Conservation (phyloP, 441 rosid genomes). For the Raphanus hybrid region DNA sequence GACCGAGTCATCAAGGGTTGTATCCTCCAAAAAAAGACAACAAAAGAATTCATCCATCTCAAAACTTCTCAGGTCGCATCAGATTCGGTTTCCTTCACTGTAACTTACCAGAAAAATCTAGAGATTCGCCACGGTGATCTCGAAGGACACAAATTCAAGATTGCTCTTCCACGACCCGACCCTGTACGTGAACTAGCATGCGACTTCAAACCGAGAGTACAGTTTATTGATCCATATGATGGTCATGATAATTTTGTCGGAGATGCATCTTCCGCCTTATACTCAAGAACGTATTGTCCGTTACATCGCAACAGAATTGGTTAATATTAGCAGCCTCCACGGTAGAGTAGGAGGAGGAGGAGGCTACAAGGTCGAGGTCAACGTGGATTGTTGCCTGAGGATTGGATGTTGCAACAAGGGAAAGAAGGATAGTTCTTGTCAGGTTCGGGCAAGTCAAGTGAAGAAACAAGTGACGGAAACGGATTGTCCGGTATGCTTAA, state of each 20-base stretch:
- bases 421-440: not conserved
- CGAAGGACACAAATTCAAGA: not conserved
- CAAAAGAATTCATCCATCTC: not conserved
- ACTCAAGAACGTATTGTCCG: conserved; percentile 8
- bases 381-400: conserved; percentile 4
- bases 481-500: conserved; percentile 23
- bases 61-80: conserved; percentile 16
- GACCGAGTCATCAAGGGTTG: not conserved
- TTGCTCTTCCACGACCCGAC: not conserved
- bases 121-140: not conserved
- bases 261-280: conserved; percentile 5
- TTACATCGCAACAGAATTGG: not conserved
- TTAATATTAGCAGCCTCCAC: not conserved
- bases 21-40: not conserved
- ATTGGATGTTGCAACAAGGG: conserved; percentile 3
- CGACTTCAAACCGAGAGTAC: not conserved
- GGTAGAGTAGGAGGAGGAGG: not conserved
- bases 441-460: not conserved
- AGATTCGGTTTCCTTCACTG: conserved; percentile 8
- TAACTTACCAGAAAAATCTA: not conserved
- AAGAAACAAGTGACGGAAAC: not conserved
- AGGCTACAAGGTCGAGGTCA: conserved; percentile 16
- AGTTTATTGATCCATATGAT: not conserved
- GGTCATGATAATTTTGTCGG: conserved; percentile 30
- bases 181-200: not conserved